A percentile compares a stretch with the other conserved stretches of the same genome.
These are phyloP conservation scores for Agastache rugosa DNA, from an alignment of 257 asterid genomes.

Conservation along the genomic window DNA sequence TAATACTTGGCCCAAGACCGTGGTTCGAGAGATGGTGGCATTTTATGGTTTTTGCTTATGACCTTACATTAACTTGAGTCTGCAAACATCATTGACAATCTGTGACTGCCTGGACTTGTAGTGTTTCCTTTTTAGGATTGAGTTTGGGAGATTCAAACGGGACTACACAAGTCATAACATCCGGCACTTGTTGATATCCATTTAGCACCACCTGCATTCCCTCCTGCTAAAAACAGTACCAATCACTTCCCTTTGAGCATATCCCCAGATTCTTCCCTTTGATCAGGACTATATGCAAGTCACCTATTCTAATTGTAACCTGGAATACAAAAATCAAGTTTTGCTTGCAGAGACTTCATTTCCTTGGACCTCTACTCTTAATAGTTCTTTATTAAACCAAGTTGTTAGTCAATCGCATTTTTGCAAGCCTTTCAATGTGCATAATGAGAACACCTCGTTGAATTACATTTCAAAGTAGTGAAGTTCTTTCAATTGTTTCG, in stretches of 20 bases:
- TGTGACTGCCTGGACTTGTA: neutral
- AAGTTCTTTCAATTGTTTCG: constrained; percentile 26
- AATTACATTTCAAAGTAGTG: constrained; percentile 6
- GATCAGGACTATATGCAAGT: neutral
- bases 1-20: neutral
- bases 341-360: neutral
- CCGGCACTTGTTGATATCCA: neutral
- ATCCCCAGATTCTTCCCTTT: too few relatives aligned
- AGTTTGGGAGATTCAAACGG: constrained; percentile 2
- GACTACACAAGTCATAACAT: constrained; percentile 7
- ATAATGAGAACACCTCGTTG: neutral
- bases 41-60: constrained; percentile 4
- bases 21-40: neutral
- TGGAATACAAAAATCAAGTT: neutral
- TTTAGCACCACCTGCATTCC: neutral
- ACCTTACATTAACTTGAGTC: neutral
- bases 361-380: constrained; percentile 4
- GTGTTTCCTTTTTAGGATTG: neutral
- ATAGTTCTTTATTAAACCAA: neutral
- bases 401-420: neutral
- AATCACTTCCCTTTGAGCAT: too few relatives aligned
- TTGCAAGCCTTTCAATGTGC: constrained; percentile 4
- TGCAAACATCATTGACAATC: constrained; percentile 5
- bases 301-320: neutral
- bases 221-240: neutral